Conservation (phyloP, 306 rosid genomes). For the Canavalia ensiformis region DNA sequence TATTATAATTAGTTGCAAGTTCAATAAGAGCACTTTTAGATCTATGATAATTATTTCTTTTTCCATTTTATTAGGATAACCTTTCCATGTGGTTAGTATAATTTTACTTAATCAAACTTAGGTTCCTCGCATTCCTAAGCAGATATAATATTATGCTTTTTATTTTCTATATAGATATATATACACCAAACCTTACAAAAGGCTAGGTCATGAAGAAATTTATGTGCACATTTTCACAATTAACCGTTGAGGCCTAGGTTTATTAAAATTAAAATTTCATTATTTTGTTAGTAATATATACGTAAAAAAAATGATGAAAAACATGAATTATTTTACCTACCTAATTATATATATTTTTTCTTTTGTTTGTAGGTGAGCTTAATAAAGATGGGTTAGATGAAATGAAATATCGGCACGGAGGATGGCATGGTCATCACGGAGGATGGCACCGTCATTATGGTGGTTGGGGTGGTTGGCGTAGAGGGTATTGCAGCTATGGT, state of each 20-base stretch:
- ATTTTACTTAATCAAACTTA: too few relatives aligned
- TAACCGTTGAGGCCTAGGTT: background rate
- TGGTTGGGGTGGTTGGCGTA: background rate
- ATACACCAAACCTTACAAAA: too few relatives aligned
- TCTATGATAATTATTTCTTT: too few relatives aligned
- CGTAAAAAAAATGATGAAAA: background rate
- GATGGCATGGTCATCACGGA: background rate
- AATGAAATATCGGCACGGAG: background rate
- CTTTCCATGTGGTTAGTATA: too few relatives aligned
- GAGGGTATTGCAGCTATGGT: slow-evolving; percentile 4
- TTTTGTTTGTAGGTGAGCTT: background rate
- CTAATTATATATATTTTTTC: background rate
- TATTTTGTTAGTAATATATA: background rate
- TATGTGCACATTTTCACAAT: background rate
- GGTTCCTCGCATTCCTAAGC: too few relatives aligned
- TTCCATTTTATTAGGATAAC: too few relatives aligned
- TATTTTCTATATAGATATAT: too few relatives aligned
- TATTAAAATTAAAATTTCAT: too few relatives aligned
- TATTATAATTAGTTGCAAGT: background rate
- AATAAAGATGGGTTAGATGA: background rate
- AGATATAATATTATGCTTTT: too few relatives aligned
- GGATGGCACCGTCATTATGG: background rate
- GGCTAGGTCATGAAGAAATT: background rate
- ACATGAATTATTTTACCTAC: background rate
- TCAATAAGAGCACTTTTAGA: too few relatives aligned